phyloP scores from a whole-genome alignment of 345 rosid species.

The Citrus cavaleriei region DNA sequence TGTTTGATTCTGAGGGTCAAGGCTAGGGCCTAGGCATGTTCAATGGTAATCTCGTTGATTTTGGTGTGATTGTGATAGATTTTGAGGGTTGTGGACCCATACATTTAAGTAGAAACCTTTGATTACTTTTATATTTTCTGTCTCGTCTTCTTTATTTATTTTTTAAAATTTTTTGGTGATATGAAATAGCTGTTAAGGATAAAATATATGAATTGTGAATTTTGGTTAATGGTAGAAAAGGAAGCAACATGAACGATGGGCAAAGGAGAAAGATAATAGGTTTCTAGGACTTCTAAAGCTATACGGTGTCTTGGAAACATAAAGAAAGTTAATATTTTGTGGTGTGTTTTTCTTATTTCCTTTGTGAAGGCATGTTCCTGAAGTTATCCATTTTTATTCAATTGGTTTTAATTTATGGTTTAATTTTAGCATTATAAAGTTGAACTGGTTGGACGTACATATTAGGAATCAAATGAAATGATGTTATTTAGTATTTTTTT shows the following conservation, averaged over 20 bases:
- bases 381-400: background rate
- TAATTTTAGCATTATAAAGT: background rate
- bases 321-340: constrained; percentile 62
- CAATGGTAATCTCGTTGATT: no score
- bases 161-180: no score
- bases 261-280: constrained; percentile 82
- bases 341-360: background rate
- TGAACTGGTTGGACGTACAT: constrained; percentile 5
- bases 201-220: constrained; percentile 17
- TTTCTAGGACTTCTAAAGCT: constrained; percentile 80
- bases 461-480: constrained; percentile 16
- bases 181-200: background rate
- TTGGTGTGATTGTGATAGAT: no score
- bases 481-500: constrained; percentile 20
- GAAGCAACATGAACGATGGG: constrained; percentile 94
- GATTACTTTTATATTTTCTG: background rate
- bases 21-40: no score
- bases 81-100: constrained; percentile 50
- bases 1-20: no score
- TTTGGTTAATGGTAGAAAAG: constrained; percentile 50
- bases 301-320: constrained; percentile 93
- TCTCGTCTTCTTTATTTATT: no score
- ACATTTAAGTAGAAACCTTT: background rate
- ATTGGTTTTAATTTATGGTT: background rate
- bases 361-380: background rate